Percentiles rank a stretch among this genome's conserved stretches.
Evolutionary conservation across 768 basidiomycete species (phyloP).

Genomic region (Coprinopsis cinerea): DNA sequence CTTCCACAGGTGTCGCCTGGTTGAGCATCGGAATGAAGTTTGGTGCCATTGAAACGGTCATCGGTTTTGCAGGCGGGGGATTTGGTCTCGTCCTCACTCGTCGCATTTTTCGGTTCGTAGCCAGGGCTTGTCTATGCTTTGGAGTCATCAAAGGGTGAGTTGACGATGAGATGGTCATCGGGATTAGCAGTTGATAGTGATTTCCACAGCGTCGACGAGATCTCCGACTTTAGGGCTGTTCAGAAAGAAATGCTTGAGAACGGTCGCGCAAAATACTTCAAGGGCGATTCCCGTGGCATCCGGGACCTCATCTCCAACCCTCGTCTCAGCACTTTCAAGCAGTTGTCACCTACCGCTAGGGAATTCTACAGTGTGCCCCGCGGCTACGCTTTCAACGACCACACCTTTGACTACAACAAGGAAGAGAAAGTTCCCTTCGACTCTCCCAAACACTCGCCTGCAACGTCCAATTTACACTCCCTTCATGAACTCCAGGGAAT

Average conservation of each 20-base stretch:
- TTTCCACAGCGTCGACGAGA: slow-evolving; percentile 39
- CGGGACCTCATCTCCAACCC: slow-evolving; percentile 49
- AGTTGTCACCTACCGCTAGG: slow-evolving; percentile 41
- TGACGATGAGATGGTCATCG: too few species aligned
- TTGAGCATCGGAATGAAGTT: slow-evolving; percentile 54
- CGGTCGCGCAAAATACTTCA: slow-evolving; percentile 25
- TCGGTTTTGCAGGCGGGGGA: slow-evolving; percentile 52
- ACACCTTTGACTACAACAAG: slow-evolving; percentile 12
- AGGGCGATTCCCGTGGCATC: slow-evolving; percentile 16
- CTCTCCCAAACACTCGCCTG: neutral
- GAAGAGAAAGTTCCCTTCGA: neutral
- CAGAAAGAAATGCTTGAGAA: slow-evolving; percentile 28
- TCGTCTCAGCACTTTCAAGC: slow-evolving; percentile 47
- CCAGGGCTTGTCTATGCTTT: slow-evolving; percentile 49
- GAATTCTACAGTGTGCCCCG: slow-evolving; percentile 32
- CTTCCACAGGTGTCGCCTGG: slow-evolving; percentile 46
- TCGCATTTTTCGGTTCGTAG: slow-evolving; percentile 50
- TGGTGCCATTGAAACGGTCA: slow-evolving; percentile 56
- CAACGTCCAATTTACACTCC: slow-evolving; percentile 5
- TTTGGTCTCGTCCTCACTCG: slow-evolving; percentile 52
- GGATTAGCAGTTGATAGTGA: too few species aligned
- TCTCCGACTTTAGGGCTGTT: slow-evolving; percentile 50
- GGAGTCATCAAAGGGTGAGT: slow-evolving; percentile 66
- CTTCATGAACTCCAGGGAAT: slow-evolving; percentile 10
- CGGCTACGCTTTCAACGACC: slow-evolving; percentile 14